Base-by-base conservation (phyloP, 2,329 filamentous ascomycete species). In the Nemania serpens region DNA sequence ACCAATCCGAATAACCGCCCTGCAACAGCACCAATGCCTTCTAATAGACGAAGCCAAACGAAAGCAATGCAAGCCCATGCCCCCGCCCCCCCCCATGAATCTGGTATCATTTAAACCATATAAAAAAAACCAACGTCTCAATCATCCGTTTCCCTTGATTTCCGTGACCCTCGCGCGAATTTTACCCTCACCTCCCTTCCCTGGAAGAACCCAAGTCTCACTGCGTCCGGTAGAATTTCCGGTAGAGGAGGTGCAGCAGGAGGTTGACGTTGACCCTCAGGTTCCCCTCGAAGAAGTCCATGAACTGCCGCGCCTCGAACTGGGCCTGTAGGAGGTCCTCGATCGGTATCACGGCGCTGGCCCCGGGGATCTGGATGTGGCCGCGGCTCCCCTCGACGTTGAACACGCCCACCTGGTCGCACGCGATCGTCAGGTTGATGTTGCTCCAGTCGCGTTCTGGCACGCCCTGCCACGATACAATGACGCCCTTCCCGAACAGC, bases 271-370 rank as follows among this genome's bases (percentile, higher is more conserved):
- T 98, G 72, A 99, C 84, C 77, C 90, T 89, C 73, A 97, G 82
- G 65, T 84, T 85, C 56, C 89, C 88, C 74, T 96, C 92, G 72
- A 99, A 99, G 62, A 98, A 82, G 72, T 91, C 93, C 86, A 98
- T 93, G 75, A 96, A 97, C 78, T 97, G 93, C 70, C 93, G 91
- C 68, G 95, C 93, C 77, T 98, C 95, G 75, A 97, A 99, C 77
- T 99, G 96, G 53, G 95, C 94, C 78, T 97, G 93, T 71, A 99
- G 81, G 65, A 99, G 81, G 71, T 97, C 94, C 74, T 99, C 95
- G 71, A 99, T 89, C 33, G 93, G 88, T 43, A 99, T 86, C 68
- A 92, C 84, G 6, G 92, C 93, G 73, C 90, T 96, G 6, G 93
- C 95, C 4, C 95, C 95, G 0, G 95, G 94, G 53, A 99, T 92